Base-by-base conservation (phyloP, 768 basidiomycete species). In the Dentipellis sp. region DNA sequence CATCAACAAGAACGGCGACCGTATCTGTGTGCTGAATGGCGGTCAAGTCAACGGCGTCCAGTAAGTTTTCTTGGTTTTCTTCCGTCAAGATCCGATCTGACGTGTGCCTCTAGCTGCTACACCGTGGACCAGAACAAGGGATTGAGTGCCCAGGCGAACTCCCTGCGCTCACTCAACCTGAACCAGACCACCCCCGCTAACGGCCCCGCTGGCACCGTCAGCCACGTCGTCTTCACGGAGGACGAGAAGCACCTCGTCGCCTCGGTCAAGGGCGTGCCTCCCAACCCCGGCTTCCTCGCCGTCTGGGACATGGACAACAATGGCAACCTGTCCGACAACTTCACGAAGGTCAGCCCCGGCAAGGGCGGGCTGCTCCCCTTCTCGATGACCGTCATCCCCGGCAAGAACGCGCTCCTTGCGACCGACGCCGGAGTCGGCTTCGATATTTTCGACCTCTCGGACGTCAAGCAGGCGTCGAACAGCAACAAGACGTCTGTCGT, bases 141-240 rank as follows among this genome's bases (percentile, higher is more conserved):
- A 19, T 69, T 79, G 22, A 57, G 67, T 23, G 64, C 73, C 10
- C 69, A 75, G 17, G 53, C 69, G 29, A 73, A 74, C 66, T 74
- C 76, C 7, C 66, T 71, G 11, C 75, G 78, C 45, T 65, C 73
- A 16, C 68, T 79, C 34, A 65, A 65, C 35, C 65, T 80, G 55
- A 77, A 77, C 63, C 79, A 79, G 63, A 78, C 78, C 9, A 77
- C 77, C 45, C 77, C 77, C 42, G 72, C 78, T 0, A 76, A 66
- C 16, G 78, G 79, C 8, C 78, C 78, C 14, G 68, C 75, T 1
- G 75, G 74, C 46, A 71, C 69, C 17, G 67, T 71, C 50, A 74
- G 72, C 63, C 75, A 80, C 56, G 60, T 80, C 57, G 59, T 78
- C 39, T 80, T 80, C 69, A 69, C 65, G 19, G 74, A 75, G 61